Evolutionary conservation across 495 filamentous ascomycete species (phyloP).

Genomic region (Annulohypoxylon bovei): DNA sequence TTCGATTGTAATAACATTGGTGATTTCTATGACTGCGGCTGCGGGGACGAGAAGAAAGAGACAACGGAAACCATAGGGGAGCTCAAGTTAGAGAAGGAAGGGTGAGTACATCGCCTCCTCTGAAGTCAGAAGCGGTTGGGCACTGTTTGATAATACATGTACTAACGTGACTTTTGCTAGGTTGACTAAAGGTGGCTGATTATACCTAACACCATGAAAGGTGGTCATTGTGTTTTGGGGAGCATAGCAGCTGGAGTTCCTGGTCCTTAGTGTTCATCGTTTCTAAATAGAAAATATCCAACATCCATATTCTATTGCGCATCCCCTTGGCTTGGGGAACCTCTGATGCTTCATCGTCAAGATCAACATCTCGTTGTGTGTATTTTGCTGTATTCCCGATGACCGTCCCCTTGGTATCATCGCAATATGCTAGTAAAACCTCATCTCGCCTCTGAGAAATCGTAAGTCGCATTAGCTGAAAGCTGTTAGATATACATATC

Average conservation of each 20-base stretch:
- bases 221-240: not conserved
- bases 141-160: not conserved
- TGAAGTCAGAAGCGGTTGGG: not conserved
- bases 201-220: constrained; percentile 7
- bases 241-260: constrained; percentile 35
- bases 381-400: not conserved
- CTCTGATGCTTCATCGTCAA: not conserved
- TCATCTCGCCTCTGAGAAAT: too few relatives aligned
- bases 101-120: constrained; percentile 35
- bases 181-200: constrained; percentile 33
- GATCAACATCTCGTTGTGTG: not conserved
- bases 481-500: too few relatives aligned
- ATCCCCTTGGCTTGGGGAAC: not conserved
- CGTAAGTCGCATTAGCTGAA: too few relatives aligned
- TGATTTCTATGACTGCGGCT: constrained; percentile 96
- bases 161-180: constrained; percentile 17
- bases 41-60: constrained; percentile 73
- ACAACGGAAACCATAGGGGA: constrained; percentile 40
- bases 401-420: too few relatives aligned
- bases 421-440: too few relatives aligned
- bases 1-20: constrained; percentile 93
- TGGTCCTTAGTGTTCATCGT: not conserved
- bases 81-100: constrained; percentile 53
- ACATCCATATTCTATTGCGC: constrained; percentile 1
- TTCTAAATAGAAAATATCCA: constrained; percentile 1